Evolutionary conservation across 2,329 filamentous ascomycete genomes (phyloP), one percentile per base, ranked within the genome.

Genomic region (Periconia macrospinosa): DNA sequence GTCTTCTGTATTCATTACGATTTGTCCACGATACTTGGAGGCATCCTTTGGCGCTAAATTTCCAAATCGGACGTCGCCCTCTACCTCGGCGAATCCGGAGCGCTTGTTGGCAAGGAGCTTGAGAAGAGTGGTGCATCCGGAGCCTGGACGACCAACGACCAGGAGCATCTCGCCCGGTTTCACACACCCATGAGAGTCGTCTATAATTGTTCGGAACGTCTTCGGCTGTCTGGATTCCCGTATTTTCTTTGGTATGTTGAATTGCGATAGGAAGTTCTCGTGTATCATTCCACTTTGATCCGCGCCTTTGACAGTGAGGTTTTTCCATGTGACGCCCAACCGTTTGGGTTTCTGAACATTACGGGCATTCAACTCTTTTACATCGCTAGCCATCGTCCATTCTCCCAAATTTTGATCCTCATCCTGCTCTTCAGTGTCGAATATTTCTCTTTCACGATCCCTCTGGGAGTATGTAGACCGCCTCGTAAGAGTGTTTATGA

Each of bases 151-250:
- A 11, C 73, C 75, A 17, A 76, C 66, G 1, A 76, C 74, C 40
- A 76, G 64, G 10, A 76, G 56, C 47, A 76, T 61, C 59, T 76
- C 75, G 3, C 80, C 79, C 0, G 86, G 86, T 67, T 85, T 86
- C 47, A 90, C 83, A 59, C 85, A 88, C n/a, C 86, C 86, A 70
- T 17, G 18, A 2, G 15, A 17, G n/a, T n/a, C n/a, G 84, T 86
- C 79, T n/a, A 62, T 14, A 19, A 62, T 60, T 10, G 57, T 58
- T 44, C 49, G 53, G 41, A 59, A 19, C 7, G 17, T 37, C n/a
- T 51, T 45, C 30, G 54, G 54, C 11, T 56, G 54, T 48, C 58
- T 53, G 33, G 45, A 44, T 30, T 60, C 58, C 14, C 47, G 49
- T 13, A 60, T 49, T 27, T 46, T 47, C 44, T 57, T 56, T 18